Base-by-base conservation (phyloP, 164 flowering plant species). In the Dillenia suffruticosa region DNA sequence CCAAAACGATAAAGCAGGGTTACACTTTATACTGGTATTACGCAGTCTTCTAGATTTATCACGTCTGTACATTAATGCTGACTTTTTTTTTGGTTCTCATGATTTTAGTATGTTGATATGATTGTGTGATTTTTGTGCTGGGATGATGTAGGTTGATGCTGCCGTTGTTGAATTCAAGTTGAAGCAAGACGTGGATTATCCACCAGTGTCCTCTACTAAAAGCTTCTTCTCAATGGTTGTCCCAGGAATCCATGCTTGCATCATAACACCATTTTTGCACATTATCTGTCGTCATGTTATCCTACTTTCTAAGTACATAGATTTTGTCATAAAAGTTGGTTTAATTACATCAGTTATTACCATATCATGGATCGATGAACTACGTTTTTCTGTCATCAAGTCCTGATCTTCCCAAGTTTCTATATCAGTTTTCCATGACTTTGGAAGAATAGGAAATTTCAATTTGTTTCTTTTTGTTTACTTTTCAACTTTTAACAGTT, bases 141-240 rank as follows among this genome's bases (percentile, higher is more conserved):
- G 5, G 5, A 32, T 32, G 40, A 32, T 82, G 59, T 67, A 90
- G 98, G 97, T 93, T 70, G 97, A 93, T 80, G 97, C 94, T 24
- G 98, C 98, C 52, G 82, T 90, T 49, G 94, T 81, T 57, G 68
- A 67, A 65, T 93, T 90, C 59, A 87, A 80, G 72, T 77, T 93
- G 58, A 93, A 93, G 81, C 79, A 72, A 70, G 61, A 84, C 46
- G 65, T 68, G 44, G 90, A 87, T 17, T 93, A 87, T 70, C 97
- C 94, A 15, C 59, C 68, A 43, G 94, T 95, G 62, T 70, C 83
- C 44, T 85, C 92, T 51, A 67, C 71, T 46, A 82, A 81, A 67
- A 82, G 90, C 72, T 90, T 88, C 81, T 88, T 92, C 71, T 82
- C 92, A 68, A 74, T 92, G 95, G 97, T 92, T 44, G 19, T 49